phyloP scores from a whole-genome alignment of 148 eudicot genomes.

The Silene conica region DNA sequence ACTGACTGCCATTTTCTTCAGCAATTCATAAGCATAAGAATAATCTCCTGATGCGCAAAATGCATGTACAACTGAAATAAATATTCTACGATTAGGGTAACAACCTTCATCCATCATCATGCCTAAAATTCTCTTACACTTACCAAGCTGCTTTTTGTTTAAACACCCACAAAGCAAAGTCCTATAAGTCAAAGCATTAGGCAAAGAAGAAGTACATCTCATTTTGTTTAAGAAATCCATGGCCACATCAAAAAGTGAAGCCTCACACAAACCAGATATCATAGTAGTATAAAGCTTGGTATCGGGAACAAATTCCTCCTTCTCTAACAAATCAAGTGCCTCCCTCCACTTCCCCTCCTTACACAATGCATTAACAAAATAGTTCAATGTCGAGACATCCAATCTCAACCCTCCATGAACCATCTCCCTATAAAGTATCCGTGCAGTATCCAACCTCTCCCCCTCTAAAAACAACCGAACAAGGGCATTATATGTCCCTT shows the following conservation, averaged over 20 bases:
- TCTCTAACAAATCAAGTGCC: conserved; percentile 63
- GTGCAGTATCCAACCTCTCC: conserved; percentile 53
- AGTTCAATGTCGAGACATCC: conserved; percentile 49
- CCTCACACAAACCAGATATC: conserved; percentile 93
- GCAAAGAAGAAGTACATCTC: conserved; percentile 68
- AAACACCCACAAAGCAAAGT: conserved; percentile 74
- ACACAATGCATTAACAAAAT: conserved; percentile 55
- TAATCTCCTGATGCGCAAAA: conserved; percentile 64
- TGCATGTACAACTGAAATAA: conserved; percentile 72
- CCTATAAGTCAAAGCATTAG: conserved; percentile 75
- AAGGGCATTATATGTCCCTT: conserved; percentile 65
- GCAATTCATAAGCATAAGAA: conserved; percentile 77
- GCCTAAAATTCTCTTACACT: conserved; percentile 73
- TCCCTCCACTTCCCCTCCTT: conserved; percentile 78
- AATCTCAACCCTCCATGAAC: conserved; percentile 39
- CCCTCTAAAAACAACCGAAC: conserved; percentile 65
- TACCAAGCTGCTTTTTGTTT: conserved; percentile 63
- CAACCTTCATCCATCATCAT: conserved; percentile 97
- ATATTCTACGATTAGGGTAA: conserved; percentile 69
- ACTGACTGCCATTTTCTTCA: conserved; percentile 65
- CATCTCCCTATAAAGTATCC: conserved; percentile 74
- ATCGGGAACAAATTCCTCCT: conserved; percentile 74
- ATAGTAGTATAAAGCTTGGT: conserved; percentile 71
- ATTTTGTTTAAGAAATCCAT: conserved; percentile 74
- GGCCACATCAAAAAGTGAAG: conserved; percentile 90